phyloP scores from a whole-genome alignment of 2,329 filamentous ascomycete genomes.

The Diaporthe sp. region DNA sequence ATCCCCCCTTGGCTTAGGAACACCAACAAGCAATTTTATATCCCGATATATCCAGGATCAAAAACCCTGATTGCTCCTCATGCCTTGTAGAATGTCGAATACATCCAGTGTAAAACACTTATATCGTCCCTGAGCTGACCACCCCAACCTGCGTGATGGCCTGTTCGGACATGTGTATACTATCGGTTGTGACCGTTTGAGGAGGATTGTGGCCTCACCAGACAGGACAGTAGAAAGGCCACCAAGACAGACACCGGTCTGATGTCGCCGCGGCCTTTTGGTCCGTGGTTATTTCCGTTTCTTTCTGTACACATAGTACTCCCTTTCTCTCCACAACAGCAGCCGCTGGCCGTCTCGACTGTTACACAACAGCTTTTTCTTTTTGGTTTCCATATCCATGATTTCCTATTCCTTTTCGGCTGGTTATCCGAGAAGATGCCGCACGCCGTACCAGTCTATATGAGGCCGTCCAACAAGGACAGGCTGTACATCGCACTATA shows the following conservation, averaged over 20 bases:
- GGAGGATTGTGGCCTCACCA: slow-evolving; percentile 17
- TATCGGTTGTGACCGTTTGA: background rate
- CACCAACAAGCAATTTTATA: background rate
- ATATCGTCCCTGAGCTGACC: background rate
- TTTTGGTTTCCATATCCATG: background rate
- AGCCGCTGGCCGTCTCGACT: slow-evolving; percentile 10
- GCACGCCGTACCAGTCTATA: slow-evolving; percentile 25
- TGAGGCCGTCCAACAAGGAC: slow-evolving; percentile 47
- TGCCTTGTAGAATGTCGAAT: background rate
- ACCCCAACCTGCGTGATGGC: background rate
- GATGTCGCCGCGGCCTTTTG: slow-evolving; percentile 4
- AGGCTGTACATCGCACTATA: slow-evolving; percentile 50
- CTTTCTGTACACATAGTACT: background rate
- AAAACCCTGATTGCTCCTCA: background rate
- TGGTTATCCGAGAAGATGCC: slow-evolving; percentile 23
- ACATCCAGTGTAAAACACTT: background rate
- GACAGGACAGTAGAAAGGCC: background rate
- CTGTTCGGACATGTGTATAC: background rate
- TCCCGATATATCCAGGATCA: background rate
- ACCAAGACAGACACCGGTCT: background rate
- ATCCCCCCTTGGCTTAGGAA: background rate
- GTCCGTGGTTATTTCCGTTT: background rate
- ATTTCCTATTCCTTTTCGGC: background rate
- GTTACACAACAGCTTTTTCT: background rate
- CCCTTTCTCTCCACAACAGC: background rate